Conservation (phyloP, 148 eudicot genomes). For the Selenicereus undatus region DNA sequence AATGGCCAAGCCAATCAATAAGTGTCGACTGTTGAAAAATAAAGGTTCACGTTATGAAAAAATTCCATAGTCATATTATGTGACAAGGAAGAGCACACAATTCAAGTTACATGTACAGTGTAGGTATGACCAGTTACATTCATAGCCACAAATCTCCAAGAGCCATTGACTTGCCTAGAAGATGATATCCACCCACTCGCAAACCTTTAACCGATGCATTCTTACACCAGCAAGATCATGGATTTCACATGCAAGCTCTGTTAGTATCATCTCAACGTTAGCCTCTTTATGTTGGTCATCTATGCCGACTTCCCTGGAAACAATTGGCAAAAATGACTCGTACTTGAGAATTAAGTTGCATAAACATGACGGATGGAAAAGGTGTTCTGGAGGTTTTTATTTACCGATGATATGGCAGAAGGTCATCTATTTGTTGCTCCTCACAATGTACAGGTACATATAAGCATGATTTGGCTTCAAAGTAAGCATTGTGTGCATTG, state of each 20-base stretch:
- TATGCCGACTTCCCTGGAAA: slow-evolving; percentile 56
- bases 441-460: slow-evolving; percentile 82
- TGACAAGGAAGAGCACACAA: not conserved
- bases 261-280: slow-evolving; percentile 53
- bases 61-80: not conserved
- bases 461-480: slow-evolving; percentile 88
- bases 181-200: slow-evolving; percentile 94
- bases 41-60: not conserved
- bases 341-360: not conserved
- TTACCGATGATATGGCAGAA: slow-evolving; percentile 77
- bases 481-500: slow-evolving; percentile 72
- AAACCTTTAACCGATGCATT: slow-evolving; percentile 87
- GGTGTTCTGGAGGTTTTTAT: not conserved
- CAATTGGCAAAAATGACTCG: slow-evolving; percentile 6
- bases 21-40: not conserved
- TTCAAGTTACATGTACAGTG: slow-evolving; percentile 65
- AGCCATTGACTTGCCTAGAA: slow-evolving; percentile 77
- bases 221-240: slow-evolving; percentile 71
- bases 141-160: slow-evolving; percentile 83
- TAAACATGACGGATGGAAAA: not conserved
- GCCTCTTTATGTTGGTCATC: slow-evolving; percentile 59
- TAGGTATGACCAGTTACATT: slow-evolving; percentile 98
- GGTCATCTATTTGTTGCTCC: slow-evolving; percentile 87
- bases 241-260: slow-evolving; percentile 71
- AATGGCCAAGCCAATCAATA: not conserved